These are phyloP conservation scores for Backusella liffmaniae DNA, from an alignment of 192 early-diverging fungal species.

Conservation along the genomic window DNA sequence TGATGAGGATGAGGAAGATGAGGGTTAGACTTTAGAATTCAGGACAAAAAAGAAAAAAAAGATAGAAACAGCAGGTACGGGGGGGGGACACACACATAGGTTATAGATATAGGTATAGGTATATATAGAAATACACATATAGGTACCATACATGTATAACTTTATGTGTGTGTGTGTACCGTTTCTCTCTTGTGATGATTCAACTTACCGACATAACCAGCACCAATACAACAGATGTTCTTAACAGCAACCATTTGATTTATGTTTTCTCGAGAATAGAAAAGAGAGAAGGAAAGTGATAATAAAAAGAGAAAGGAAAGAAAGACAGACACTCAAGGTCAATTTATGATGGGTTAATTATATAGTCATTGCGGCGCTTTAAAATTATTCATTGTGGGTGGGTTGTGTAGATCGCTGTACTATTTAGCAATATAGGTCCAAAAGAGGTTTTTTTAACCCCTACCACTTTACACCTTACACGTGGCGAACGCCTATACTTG, in stretches of 20 bases:
- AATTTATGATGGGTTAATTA: neutral
- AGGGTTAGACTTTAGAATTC: neutral
- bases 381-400: neutral
- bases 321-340: neutral
- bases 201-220: slow-evolving; percentile 89
- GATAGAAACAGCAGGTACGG: neutral
- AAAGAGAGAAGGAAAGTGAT: slow-evolving; percentile 5
- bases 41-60: slow-evolving; percentile 15
- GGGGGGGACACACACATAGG: neutral
- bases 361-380: neutral
- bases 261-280: neutral
- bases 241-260: slow-evolving; percentile 31
- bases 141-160: neutral
- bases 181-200: neutral
- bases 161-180: neutral
- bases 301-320: neutral
- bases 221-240: slow-evolving; percentile 93
- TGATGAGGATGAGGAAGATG: slow-evolving; percentile 24
- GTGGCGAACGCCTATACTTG: slow-evolving; percentile 1
- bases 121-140: no score
- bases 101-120: no score
- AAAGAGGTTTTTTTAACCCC: neutral
- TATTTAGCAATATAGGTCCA: neutral
- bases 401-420: neutral
- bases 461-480: neutral